A percentile compares a stretch with the other conserved stretches of the same genome.
Evolutionary conservation across 1,284 basidiomycete genomes (phyloP).

Genomic region (Ustilago lituana): DNA sequence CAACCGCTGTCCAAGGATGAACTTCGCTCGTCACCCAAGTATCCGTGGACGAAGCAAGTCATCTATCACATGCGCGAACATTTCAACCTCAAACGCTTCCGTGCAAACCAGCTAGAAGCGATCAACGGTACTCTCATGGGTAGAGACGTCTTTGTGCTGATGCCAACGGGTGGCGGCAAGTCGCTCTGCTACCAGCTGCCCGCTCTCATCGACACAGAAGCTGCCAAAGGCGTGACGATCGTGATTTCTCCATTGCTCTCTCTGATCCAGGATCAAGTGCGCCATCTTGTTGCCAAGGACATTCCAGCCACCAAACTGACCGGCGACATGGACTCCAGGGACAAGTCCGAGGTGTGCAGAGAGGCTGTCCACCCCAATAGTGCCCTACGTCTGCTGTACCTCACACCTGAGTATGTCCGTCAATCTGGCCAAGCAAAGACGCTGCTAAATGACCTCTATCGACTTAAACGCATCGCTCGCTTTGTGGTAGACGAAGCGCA

Average conservation of each 20-base stretch:
- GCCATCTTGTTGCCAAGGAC: slow-evolving; percentile 74
- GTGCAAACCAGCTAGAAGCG: slow-evolving; percentile 85
- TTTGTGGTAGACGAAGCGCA: slow-evolving; percentile 98
- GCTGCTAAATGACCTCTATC: slow-evolving; percentile 74
- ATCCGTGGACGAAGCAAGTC: slow-evolving; percentile 74
- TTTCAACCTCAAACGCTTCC: slow-evolving; percentile 79
- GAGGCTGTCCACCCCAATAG: too few relatives aligned
- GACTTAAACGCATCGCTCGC: slow-evolving; percentile 75
- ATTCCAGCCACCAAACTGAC: slow-evolving; percentile 81
- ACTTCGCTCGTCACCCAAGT: slow-evolving; percentile 20
- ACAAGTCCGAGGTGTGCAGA: too few relatives aligned
- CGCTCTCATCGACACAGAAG: slow-evolving; percentile 79
- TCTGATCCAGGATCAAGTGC: slow-evolving; percentile 90
- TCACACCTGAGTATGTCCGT: slow-evolving; percentile 84
- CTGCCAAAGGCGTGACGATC: slow-evolving; percentile 82
- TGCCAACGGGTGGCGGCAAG: slow-evolving; percentile 97
- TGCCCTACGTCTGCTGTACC: slow-evolving; percentile 77
- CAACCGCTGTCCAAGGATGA: slow-evolving; percentile 8
- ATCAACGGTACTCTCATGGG: slow-evolving; percentile 83
- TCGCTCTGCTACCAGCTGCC: slow-evolving; percentile 76
- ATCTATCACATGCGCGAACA: slow-evolving; percentile 73
- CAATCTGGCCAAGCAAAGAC: slow-evolving; percentile 71
- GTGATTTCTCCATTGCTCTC: slow-evolving; percentile 90
- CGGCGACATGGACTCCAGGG: slow-evolving; percentile 71
- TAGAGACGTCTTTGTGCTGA: slow-evolving; percentile 89